Base-by-base conservation (phyloP, 768 basidiomycete species). In the Russula ochroleuca region DNA sequence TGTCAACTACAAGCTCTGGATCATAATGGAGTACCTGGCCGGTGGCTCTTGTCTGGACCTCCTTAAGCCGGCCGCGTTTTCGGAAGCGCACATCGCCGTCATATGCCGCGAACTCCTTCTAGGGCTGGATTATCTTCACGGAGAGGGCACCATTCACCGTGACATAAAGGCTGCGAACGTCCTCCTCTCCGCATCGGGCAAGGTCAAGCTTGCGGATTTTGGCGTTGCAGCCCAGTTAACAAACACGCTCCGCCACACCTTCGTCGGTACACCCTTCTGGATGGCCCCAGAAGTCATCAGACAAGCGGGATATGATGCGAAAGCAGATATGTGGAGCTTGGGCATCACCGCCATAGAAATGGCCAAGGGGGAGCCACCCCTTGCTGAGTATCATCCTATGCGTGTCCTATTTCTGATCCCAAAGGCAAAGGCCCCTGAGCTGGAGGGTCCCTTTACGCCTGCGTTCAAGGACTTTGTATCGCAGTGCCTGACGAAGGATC, bases 81-180 rank as follows among this genome's bases (percentile, higher is more conserved):
- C 88, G 15, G 97, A 99, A 75, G 82, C 85, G 0, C 95, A 98
- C 71, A 98, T 98, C 68, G 94, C 97, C 8, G 88, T 97, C 68
- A 84, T 98, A 66, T 94, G 92, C 70, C 90, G 92, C 56, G 96
- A 99, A 73, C 85, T 98, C 1, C 81, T 99, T 28, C 78, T 90
- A 31, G 97, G 97, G 25, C 85, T 99, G 33, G 92, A 95, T 63
- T 99, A 99, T 73, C 85, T 98, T n/a, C 97, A 98, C 71, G 83
- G 83, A 19, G 92, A 98, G 73, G 88, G 91, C 58, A 98, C 95
- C 65, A 98, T 99, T 63, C 97, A 99, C 75, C 88, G 97, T 51
- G 97, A 99, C 71, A 98, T 99, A 81, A 99, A 99, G 73, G 97
- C 96, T 2, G 96, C 96, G 47, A 99, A 99, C 70, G 83, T 99